Conservation (phyloP, 805 yeast genomes). For the Myxozyma udenii region DNA sequence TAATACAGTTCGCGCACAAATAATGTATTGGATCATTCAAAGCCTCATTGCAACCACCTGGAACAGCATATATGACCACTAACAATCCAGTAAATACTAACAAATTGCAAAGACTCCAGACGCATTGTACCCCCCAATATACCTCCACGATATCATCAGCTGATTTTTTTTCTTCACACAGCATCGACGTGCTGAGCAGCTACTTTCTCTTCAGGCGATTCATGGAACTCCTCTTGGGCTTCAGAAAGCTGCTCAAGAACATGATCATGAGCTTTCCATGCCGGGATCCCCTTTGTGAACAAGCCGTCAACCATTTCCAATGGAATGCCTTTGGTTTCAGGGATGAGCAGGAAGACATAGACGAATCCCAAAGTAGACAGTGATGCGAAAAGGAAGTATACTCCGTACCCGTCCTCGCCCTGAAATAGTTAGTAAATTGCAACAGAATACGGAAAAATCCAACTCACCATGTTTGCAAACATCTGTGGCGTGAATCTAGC, state of each 20-base stretch:
- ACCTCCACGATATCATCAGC: no score
- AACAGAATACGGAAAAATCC: background rate
- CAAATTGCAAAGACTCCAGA: no score
- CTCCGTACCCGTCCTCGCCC: conserved; percentile 16
- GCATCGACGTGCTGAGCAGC: conserved; percentile 9
- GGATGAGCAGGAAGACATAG: conserved; percentile 51
- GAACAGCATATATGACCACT: no score
- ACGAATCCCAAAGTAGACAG: conserved; percentile 56
- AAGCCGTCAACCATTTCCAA: conserved; percentile 75
- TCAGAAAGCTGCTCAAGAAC: conserved; percentile 10
- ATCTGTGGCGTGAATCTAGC: conserved; percentile 21
- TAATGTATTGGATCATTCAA: no score
- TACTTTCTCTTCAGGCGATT: conserved; percentile 10
- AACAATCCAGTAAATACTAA: background rate
- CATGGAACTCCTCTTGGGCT: conserved; percentile 7
- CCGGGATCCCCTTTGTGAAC: conserved; percentile 38
- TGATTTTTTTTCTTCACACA: no score
- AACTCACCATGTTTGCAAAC: conserved; percentile 15
- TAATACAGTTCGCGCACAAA: no score
- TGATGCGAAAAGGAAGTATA: conserved; percentile 17
- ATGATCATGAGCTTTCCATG: conserved; percentile 17
- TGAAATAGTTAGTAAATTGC: no score
- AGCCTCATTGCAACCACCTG: no score
- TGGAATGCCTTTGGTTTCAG: conserved; percentile 69
- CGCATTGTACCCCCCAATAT: no score